Evolutionary conservation across 768 basidiomycete species (phyloP).

Genomic region (Xerocomellus dryophilus): DNA sequence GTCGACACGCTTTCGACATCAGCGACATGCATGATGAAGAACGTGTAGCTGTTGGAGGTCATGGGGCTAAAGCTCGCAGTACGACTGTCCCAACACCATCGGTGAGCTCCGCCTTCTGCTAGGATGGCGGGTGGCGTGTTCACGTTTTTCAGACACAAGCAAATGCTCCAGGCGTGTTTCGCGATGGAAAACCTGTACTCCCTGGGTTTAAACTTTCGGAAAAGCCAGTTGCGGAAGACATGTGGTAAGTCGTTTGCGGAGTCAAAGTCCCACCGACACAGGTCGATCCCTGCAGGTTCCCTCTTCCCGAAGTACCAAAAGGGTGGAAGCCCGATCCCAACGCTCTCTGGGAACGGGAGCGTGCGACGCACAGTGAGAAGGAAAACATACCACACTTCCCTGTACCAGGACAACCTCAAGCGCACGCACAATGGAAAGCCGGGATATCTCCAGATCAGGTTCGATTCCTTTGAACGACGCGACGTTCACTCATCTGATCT

Average conservation of each 20-base stretch:
- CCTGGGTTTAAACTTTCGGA: slow-evolving; percentile 72
- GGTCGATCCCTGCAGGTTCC: slow-evolving; percentile 56
- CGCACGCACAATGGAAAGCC: slow-evolving; percentile 52
- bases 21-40: slow-evolving; percentile 65
- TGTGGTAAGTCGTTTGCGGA: slow-evolving; percentile 47
- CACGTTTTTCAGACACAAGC: slow-evolving; percentile 21
- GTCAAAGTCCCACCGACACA: slow-evolving; percentile 18
- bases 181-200: slow-evolving; percentile 71
- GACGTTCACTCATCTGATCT: slow-evolving; percentile 3
- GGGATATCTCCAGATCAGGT: slow-evolving; percentile 75
- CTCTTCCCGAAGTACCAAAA: slow-evolving; percentile 73
- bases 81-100: not conserved
- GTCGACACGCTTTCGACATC: slow-evolving; percentile 63
- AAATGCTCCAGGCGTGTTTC: slow-evolving; percentile 43
- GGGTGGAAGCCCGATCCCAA: slow-evolving; percentile 86
- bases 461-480: slow-evolving; percentile 22
- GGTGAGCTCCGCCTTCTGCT: slow-evolving; percentile 8
- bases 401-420: slow-evolving; percentile 24
- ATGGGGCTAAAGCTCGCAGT: slow-evolving; percentile 8
- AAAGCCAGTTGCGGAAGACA: slow-evolving; percentile 65
- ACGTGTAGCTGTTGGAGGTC: slow-evolving; percentile 42
- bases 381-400: slow-evolving; percentile 38
- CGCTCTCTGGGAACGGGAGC: slow-evolving; percentile 62
- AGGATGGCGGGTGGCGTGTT: not conserved
- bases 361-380: slow-evolving; percentile 39